Evolutionary conservation across 345 rosid genomes (phyloP), one percentile per base, ranked within the genome.

Genomic region (Melastoma malabathricum): DNA sequence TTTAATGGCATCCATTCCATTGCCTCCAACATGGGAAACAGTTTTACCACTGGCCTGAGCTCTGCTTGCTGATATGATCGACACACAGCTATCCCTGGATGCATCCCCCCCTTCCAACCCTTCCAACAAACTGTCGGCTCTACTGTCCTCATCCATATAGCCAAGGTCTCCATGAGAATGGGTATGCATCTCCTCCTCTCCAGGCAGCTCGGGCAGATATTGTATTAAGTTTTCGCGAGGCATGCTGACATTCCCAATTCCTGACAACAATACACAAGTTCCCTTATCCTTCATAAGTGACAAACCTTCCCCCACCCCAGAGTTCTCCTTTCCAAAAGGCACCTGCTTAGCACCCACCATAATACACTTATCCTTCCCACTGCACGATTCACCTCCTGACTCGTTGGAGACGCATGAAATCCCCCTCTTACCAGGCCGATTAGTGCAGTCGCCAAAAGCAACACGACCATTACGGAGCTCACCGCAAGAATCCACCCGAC

Each of bases 391-490:
- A 15, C 61, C 53, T 19, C 72, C 76, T 9, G 56, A 39, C 57
- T 63, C 75, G 9, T 59, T 69, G 14, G 57, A 47, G 75, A 70
- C 55, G 55, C 55, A 61, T 0, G 84, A 80, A 45, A 70, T 18
- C 14, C 54, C 76, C 39, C 96, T 69, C 57, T 86, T 86, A 3
- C 14, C 55, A 0, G 75, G 54, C 1, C 63, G 53, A 54, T 86
- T 90, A 0, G 79, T 83, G 55, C 83, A 17, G 64, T 89, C 83
- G 6, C 69, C 62, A 44, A 84, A 65, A 47, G 50, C 72, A 17
- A 50, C 54, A 17, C 83, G 80, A 47, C 46, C 29, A 25, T 51
- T 60, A 6, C 46, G 46, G 25, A 57, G 58, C 34, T 13, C 68
- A 29, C 44, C 66, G 8, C 50, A 57, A 55, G 61, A 61, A 60